phyloP scores from a whole-genome alignment of 805 yeast genomes.

The Candida krabiensis region DNA sequence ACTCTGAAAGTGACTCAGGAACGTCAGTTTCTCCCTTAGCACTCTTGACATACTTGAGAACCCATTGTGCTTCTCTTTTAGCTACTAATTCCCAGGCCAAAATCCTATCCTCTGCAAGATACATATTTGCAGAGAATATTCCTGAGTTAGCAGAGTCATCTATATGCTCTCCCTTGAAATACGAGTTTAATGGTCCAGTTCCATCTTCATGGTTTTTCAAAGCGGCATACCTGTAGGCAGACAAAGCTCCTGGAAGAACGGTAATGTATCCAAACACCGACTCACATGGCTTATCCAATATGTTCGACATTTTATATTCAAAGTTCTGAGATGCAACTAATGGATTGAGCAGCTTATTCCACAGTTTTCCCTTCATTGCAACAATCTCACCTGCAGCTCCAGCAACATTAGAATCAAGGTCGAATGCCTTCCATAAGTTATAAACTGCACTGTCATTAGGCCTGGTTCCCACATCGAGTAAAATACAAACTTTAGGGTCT shows the following conservation, averaged over 20 bases:
- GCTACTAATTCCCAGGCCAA: constrained; percentile 96
- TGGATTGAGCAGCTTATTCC: constrained; percentile 81
- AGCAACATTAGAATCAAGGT: constrained; percentile 92
- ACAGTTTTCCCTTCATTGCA: constrained; percentile 89
- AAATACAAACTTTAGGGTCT: constrained; percentile 85
- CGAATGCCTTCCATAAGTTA: constrained; percentile 97
- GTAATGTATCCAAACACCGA: constrained; percentile 90
- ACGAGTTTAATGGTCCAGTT: constrained; percentile 85
- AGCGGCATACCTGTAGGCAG: constrained; percentile 91
- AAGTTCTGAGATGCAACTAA: constrained; percentile 95
- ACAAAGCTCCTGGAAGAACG: constrained; percentile 93
- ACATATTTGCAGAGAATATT: constrained; percentile 95
- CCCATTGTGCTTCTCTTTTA: constrained; percentile 79
- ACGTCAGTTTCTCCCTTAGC: constrained; percentile 98
- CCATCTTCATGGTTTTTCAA: constrained; percentile 83
- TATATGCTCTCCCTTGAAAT: constrained; percentile 78
- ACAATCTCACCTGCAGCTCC: constrained; percentile 99
- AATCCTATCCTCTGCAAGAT: constrained; percentile 94
- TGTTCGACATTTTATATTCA: constrained; percentile 96
- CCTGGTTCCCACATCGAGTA: constrained; percentile 96
- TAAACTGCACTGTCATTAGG: constrained; percentile 89
- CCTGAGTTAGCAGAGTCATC: constrained; percentile 46
- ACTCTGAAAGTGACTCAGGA: constrained; percentile 92
- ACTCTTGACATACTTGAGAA: constrained; percentile 84
- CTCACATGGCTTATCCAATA: constrained; percentile 91